These are phyloP conservation scores for Rhododendron kiyosumense DNA, from an alignment of 148 eudicot species.

Conservation along the genomic window DNA sequence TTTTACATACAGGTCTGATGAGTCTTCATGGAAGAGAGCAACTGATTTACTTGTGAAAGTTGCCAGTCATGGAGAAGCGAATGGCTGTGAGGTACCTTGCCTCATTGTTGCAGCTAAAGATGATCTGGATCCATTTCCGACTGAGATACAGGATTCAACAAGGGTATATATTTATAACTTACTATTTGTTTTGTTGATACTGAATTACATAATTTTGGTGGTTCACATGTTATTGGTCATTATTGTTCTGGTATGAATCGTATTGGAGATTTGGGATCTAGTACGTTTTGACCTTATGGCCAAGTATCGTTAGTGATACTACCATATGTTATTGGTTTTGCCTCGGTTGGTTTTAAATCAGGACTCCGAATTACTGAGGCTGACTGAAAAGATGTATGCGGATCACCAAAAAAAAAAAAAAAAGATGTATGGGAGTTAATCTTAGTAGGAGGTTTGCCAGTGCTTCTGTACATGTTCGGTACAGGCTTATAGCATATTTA, in stretches of 20 bases:
- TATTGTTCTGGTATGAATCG: background rate
- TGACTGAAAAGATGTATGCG: too few relatives aligned
- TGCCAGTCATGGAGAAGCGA: constrained; percentile 81
- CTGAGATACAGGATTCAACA: constrained; percentile 73
- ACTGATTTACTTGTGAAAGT: constrained; percentile 76
- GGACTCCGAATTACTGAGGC: background rate
- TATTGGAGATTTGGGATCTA: background rate
- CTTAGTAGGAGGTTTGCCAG: background rate
- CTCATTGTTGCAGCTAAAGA: constrained; percentile 88
- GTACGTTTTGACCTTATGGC: background rate
- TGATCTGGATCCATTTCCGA: constrained; percentile 61
- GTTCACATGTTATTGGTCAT: background rate
- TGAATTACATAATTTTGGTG: background rate
- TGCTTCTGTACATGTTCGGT: background rate
- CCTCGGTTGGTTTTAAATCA: background rate
- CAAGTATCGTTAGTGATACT: background rate
- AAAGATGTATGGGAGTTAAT: background rate
- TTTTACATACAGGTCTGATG: constrained; percentile 49
- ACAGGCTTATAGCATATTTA: background rate
- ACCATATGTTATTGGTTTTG: background rate
- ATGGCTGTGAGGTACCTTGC: constrained; percentile 84
- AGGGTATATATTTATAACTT: constrained; percentile 42
- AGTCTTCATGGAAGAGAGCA: constrained; percentile 63
- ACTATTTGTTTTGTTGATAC: background rate
- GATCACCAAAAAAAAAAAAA: too few relatives aligned